Base-by-base conservation (phyloP, 2,329 filamentous ascomycete species). In the Escovopsis sp. region DNA sequence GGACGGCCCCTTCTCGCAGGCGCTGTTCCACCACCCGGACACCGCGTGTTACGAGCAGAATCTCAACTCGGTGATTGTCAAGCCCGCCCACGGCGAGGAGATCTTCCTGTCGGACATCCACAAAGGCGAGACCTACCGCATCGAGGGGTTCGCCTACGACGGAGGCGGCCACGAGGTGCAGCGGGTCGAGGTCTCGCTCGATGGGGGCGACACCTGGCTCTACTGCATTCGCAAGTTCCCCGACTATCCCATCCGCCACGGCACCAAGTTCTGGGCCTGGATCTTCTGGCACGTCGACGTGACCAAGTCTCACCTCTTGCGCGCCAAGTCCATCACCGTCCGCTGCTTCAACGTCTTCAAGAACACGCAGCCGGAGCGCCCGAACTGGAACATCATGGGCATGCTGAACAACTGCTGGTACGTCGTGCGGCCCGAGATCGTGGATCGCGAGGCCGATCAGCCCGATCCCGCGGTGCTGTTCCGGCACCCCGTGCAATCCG, bases 321-420 rank as follows among this genome's bases (percentile, higher is more conserved):
- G 62, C 3, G 73, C 83, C 1, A 73, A 77, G 36, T 85, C 87
- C 53, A 76, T 95, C 33, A 71, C 93, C 54, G 78, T 94, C 5
- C 73, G 88, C 37, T 82, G 81, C 4, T 94, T 94, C 86, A 88
- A 95, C 51, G 88, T 94, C 49, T 75, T 80, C 43, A 81, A 94
- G 75, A 85, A 83, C 60, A 67, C 85, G 0, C 86, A 94, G 57
- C 88, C 88, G 4, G 73, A 85, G 47, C 88, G 95, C 54, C 91
- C 94, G 85, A 94, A 94, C 63, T 95, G 88, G 88, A 87, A 78
- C 46, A 86, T 94, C 2, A 65, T 94, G 34, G 87, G 88, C 0
- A 95, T 95, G 88, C 94, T 95, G 88, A 94, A 94, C 62, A 94
- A 94, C 53, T 84, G 85, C 0, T 95, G 88, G 88, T 95, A 82